Evolutionary conservation across 2,329 filamentous ascomycete species (phyloP).

Genomic region (Chaetomium sp.): DNA sequence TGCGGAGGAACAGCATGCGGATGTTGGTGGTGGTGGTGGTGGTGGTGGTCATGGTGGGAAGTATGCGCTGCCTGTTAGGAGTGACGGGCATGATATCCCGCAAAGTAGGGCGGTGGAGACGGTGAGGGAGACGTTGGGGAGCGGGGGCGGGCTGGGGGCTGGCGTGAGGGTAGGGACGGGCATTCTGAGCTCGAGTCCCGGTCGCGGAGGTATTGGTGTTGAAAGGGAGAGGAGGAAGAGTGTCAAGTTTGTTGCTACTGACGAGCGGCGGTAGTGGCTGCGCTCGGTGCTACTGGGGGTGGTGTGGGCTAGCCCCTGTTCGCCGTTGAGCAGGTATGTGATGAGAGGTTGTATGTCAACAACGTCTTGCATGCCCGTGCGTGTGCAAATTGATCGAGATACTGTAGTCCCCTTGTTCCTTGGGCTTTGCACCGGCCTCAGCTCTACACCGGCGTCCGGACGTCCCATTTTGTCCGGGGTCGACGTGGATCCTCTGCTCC

Average conservation of each 20-base stretch:
- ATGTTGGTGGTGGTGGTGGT: not conserved
- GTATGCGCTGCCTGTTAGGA: conserved; percentile 41
- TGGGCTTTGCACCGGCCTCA: too few relatives aligned
- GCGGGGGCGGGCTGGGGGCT: conserved; percentile 34
- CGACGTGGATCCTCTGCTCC: not conserved
- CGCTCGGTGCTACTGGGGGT: not conserved
- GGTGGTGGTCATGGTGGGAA: conserved; percentile 12
- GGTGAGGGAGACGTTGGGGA: conserved; percentile 54
- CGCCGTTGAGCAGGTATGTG: too few relatives aligned
- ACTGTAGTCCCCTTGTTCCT: not conserved
- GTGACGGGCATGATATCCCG: conserved; percentile 57
- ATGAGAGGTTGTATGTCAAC: not conserved
- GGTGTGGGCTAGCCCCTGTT: not conserved
- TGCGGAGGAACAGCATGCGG: conserved; percentile 11
- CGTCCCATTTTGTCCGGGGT: not conserved
- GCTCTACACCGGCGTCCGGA: too few relatives aligned
- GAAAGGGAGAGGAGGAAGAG: conserved; percentile 63
- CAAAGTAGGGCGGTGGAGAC: conserved; percentile 64
- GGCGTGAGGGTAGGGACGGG: conserved; percentile 32
- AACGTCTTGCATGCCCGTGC: not conserved
- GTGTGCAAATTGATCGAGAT: not conserved
- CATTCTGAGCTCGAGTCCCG: conserved; percentile 56
- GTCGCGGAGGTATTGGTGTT: conserved; percentile 36
- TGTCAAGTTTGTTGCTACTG: conserved; percentile 61
- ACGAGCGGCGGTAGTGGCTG: conserved; percentile 38